These are phyloP conservation scores for Roridomyces roridus DNA, from an alignment of 768 basidiomycete genomes.

Conservation along the genomic window DNA sequence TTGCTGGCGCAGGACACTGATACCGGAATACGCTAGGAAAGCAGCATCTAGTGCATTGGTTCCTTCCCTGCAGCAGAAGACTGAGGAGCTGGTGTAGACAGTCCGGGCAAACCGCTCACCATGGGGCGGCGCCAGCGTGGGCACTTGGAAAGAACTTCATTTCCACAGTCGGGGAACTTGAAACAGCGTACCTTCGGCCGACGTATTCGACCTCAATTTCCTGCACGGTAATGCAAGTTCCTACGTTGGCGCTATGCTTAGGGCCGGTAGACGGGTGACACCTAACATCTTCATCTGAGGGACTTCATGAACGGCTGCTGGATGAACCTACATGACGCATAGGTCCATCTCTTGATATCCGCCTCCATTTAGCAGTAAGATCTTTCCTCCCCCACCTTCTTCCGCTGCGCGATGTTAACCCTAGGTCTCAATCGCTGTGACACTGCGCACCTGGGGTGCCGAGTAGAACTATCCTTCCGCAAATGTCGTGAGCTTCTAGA, in stretches of 20 bases:
- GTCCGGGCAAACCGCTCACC: slow-evolving; percentile 43
- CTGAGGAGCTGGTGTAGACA: neutral
- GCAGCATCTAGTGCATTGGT: slow-evolving; percentile 90
- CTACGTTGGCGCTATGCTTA: slow-evolving; percentile 53
- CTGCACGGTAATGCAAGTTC: slow-evolving; percentile 68
- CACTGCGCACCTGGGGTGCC: slow-evolving; percentile 70
- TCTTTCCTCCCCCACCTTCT: slow-evolving; percentile 81
- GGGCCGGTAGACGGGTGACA: slow-evolving; percentile 74
- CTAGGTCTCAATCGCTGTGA: neutral
- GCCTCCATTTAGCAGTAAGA: slow-evolving; percentile 73
- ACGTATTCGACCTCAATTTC: slow-evolving; percentile 71
- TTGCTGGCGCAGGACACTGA: slow-evolving; percentile 87
- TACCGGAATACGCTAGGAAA: slow-evolving; percentile 78
- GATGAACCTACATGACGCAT: slow-evolving; percentile 67
- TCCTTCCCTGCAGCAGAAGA: slow-evolving; percentile 61
- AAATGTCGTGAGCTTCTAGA: slow-evolving; percentile 62
- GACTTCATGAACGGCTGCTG: slow-evolving; percentile 1
- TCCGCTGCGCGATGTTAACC: slow-evolving; percentile 56
- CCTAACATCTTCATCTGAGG: slow-evolving; percentile 48
- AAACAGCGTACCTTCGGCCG: slow-evolving; percentile 66
- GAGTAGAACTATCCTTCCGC: slow-evolving; percentile 74
- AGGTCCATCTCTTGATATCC: slow-evolving; percentile 84
- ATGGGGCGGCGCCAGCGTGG: slow-evolving; percentile 82
- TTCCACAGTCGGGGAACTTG: neutral
- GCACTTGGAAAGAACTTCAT: slow-evolving; percentile 49